Evolutionary conservation across 2,329 filamentous ascomycete species (phyloP).

Genomic region (Fusarium sp.): DNA sequence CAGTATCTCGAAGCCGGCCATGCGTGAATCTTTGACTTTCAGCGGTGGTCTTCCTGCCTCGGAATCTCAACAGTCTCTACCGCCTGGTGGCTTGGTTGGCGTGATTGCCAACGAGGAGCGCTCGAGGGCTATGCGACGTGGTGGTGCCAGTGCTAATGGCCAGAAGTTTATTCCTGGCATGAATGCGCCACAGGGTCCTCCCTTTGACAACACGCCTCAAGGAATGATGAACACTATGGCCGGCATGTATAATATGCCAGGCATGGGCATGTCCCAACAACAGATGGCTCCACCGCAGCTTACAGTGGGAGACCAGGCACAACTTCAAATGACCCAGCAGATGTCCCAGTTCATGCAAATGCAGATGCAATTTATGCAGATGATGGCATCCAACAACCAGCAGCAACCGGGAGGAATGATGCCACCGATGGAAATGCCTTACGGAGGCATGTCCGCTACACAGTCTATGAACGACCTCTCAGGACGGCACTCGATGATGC

Average conservation of each 20-base stretch:
- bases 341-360: constrained; percentile 92
- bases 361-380: constrained; percentile 95
- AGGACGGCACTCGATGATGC: constrained; percentile 62
- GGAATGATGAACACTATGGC: constrained; percentile 57
- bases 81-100: constrained; percentile 84
- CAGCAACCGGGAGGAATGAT: constrained; percentile 45
- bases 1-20: constrained; percentile 77
- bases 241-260: constrained; percentile 50
- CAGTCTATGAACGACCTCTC: constrained; percentile 61
- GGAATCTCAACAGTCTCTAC: constrained; percentile 58
- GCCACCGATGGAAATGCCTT: constrained; percentile 49
- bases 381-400: constrained; percentile 68
- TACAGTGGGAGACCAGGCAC: constrained; percentile 76
- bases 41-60: constrained; percentile 65
- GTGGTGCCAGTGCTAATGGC: constrained; percentile 77
- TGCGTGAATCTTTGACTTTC: constrained; percentile 81
- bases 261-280: constrained; percentile 49
- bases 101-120: constrained; percentile 90
- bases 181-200: constrained; percentile 55
- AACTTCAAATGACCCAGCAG: constrained; percentile 84
- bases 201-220: constrained; percentile 62
- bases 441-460: constrained; percentile 49
- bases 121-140: constrained; percentile 80
- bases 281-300: constrained; percentile 57
- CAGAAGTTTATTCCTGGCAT: constrained; percentile 56